These are phyloP conservation scores for Pisolithus albus DNA, from an alignment of 768 basidiomycete genomes.

Conservation along the genomic window DNA sequence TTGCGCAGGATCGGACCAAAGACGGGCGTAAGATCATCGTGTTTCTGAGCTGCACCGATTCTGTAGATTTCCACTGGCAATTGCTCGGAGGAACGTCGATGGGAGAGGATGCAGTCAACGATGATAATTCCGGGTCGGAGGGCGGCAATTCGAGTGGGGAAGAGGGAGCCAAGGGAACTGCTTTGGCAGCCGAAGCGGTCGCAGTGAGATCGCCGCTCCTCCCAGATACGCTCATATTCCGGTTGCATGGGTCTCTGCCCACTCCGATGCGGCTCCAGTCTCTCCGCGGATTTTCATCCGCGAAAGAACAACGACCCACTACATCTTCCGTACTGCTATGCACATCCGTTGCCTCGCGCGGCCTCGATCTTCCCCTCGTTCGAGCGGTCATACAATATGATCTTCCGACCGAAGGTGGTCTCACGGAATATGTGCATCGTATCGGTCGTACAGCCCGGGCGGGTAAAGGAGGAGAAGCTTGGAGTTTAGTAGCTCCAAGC, in stretches of 20 bases:
- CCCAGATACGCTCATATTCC: constrained; percentile 75
- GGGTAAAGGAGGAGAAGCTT: constrained; percentile 92
- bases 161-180: constrained; percentile 20
- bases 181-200: constrained; percentile 33
- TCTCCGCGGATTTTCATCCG: constrained; percentile 63
- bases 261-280: constrained; percentile 74
- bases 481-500: constrained; percentile 84
- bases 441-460: constrained; percentile 96
- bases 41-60: constrained; percentile 95
- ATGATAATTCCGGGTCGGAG: constrained; percentile 18
- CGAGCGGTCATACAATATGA: constrained; percentile 95
- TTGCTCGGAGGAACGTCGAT: constrained; percentile 69
- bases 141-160: constrained; percentile 21
- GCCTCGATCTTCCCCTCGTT: constrained; percentile 91
- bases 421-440: constrained; percentile 93
- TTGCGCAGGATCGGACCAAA: constrained; percentile 50
- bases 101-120: constrained; percentile 33
- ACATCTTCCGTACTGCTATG: constrained; percentile 69
- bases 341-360: constrained; percentile 97
- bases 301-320: constrained; percentile 24
- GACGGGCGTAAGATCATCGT: constrained; percentile 77
- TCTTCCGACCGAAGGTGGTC: constrained; percentile 93
- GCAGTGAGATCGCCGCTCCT: constrained; percentile 67
- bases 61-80: constrained; percentile 95
- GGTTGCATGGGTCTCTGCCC: constrained; percentile 90